These are phyloP conservation scores for Leccinum proximum DNA, from an alignment of 1,284 basidiomycete species.

Conservation along the genomic window DNA sequence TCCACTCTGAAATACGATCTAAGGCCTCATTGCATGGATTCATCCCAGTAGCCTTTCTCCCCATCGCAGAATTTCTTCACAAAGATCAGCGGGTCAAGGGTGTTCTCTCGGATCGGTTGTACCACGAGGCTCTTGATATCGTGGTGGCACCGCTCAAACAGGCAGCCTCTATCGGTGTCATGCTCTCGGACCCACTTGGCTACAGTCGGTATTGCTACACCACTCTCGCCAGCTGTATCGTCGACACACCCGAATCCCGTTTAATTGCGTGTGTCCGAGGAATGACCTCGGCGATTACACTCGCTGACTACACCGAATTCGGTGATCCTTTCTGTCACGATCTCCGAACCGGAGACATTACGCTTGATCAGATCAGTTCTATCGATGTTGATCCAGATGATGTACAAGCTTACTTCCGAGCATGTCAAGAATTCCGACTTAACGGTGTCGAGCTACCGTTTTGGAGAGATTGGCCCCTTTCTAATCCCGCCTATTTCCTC, in stretches of 20 bases:
- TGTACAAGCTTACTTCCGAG: background rate
- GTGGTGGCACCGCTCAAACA: background rate
- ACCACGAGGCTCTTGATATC: background rate
- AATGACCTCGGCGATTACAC: background rate
- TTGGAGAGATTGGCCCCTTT: background rate
- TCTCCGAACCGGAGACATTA: background rate
- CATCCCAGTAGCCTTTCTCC: constrained; percentile 29
- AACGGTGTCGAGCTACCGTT: background rate
- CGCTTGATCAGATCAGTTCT: background rate
- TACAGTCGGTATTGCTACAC: background rate
- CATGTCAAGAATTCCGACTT: background rate
- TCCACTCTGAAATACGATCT: constrained; percentile 25
- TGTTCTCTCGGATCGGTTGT: background rate
- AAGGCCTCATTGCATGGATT: constrained; percentile 30
- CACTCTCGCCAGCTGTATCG: background rate
- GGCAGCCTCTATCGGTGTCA: background rate
- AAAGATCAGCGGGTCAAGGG: background rate
- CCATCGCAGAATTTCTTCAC: constrained; percentile 28
- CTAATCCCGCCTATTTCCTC: background rate
- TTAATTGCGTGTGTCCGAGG: background rate
- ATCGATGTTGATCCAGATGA: background rate
- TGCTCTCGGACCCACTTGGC: background rate
- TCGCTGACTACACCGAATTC: background rate
- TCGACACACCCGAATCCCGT: background rate
- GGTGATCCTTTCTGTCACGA: background rate